Conservation (phyloP, 805 yeast genomes). For the Suhomyces pyralidae region DNA sequence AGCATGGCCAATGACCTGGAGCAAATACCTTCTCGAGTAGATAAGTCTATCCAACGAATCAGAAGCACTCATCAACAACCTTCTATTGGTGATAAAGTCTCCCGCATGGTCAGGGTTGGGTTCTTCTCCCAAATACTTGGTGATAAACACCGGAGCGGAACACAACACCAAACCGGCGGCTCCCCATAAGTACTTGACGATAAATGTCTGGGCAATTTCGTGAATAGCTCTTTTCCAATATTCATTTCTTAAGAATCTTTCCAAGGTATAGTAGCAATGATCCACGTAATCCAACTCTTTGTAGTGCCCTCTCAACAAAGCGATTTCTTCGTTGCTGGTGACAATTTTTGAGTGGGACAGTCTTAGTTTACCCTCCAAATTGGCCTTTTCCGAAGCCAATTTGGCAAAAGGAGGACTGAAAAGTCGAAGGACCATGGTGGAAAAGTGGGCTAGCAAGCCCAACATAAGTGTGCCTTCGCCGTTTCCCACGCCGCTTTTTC, state of each 20-base stretch:
- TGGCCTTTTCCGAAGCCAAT: slow-evolving; percentile 70
- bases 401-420: slow-evolving; percentile 90
- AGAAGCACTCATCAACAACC: slow-evolving; percentile 78
- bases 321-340: slow-evolving; percentile 80
- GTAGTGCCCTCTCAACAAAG: slow-evolving; percentile 75
- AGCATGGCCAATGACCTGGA: slow-evolving; percentile 81
- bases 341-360: slow-evolving; percentile 80
- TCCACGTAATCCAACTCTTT: slow-evolving; percentile 78
- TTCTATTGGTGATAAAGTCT: slow-evolving; percentile 84
- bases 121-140: slow-evolving; percentile 46
- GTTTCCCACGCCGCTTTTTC: slow-evolving; percentile 61
- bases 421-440: slow-evolving; percentile 67
- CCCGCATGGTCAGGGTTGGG: slow-evolving; percentile 57
- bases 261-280: slow-evolving; percentile 75
- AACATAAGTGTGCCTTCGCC: slow-evolving; percentile 77
- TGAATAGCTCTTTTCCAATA: slow-evolving; percentile 73
- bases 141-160: slow-evolving; percentile 81
- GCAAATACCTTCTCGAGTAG: slow-evolving; percentile 77
- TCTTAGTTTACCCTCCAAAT: slow-evolving; percentile 81
- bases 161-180: slow-evolving; percentile 89
- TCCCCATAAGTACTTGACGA: slow-evolving; percentile 92
- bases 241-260: slow-evolving; percentile 71
- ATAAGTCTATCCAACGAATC: slow-evolving; percentile 86
- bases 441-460: slow-evolving; percentile 76
- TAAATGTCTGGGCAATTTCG: slow-evolving; percentile 81